Base-by-base conservation (phyloP, 768 basidiomycete species). In the Lentinus brumalis region DNA sequence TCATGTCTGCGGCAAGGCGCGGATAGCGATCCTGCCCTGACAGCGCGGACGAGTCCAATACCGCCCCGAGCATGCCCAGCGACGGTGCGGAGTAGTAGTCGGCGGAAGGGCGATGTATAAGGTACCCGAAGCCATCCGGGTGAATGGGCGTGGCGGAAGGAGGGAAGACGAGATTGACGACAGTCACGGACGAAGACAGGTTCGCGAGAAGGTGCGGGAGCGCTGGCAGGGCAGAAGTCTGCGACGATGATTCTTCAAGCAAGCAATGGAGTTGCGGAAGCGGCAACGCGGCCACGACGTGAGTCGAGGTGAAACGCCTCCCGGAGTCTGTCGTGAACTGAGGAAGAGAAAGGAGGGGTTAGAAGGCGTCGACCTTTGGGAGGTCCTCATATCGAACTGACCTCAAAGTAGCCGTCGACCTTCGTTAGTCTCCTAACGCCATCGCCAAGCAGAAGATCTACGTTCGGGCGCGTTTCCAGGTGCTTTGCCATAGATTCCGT, bases 61-160 rank as follows among this genome's bases (percentile, higher is more conserved):
- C 87, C 31, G 88, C 87, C 12, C 96, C 96, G 0, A 98, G 81
- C 18, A 91, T 81, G 5, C 85, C 83, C 10, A 79, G 72, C 50
- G 56, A 42, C 0, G 55, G n/a, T 4, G 38, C 29, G 14, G 61
- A 67, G 64, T 91, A 89, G 21, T 80, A 89, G 21, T 80, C 88
- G 5, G 72, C 72, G 35, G 74, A 75, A 0, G 90, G 86, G 15
- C 95, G 90, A 0, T 96, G 94, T 54, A 97, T 82, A 69, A 99
- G 88, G 77, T 95, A 98, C 7, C 96, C 96, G 71, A 98, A 99
- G 4, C 96, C 96, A 2, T 81, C 80, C 0, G 94, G 94, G 66
- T 94, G 89, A 50, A 96, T 80, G 26, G 71, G 67, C 26, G 71
- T 59, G 32, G 82, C 70, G 63, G 71, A 56, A 32, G 72, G 70